Evolutionary conservation across 2,329 filamentous ascomycete genomes (phyloP).

Genomic region (Pseudopithomyces chartarum): DNA sequence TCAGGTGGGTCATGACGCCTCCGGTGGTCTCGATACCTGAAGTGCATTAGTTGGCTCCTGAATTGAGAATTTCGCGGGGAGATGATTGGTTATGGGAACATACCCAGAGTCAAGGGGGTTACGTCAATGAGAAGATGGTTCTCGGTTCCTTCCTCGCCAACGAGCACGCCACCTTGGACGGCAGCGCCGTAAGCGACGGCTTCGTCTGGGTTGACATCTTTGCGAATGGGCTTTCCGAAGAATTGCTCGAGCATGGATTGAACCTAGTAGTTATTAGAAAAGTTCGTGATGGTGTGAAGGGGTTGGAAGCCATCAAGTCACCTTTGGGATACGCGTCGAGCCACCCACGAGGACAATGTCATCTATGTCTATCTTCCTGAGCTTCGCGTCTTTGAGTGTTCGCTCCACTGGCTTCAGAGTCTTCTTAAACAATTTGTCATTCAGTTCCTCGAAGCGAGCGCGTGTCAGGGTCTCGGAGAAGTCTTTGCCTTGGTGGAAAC

Average conservation of each 20-base stretch:
- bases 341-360: slow-evolving; percentile 98
- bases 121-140: slow-evolving; percentile 51
- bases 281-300: no score
- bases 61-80: no score
- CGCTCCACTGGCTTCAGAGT: slow-evolving; percentile 94
- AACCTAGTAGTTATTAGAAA: no score
- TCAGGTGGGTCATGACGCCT: slow-evolving; percentile 96
- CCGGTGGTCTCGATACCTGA: slow-evolving; percentile 96
- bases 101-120: slow-evolving; percentile 88
- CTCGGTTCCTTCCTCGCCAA: slow-evolving; percentile 66
- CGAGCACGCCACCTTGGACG: slow-evolving; percentile 94
- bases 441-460: slow-evolving; percentile 89
- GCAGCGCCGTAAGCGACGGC: slow-evolving; percentile 97
- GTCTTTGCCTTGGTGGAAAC: slow-evolving; percentile 66
- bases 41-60: slow-evolving; percentile 89
- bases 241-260: no score
- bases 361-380: slow-evolving; percentile 91
- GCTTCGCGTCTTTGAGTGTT: slow-evolving; percentile 92
- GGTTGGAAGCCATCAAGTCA: slow-evolving; percentile 66
- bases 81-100: no score
- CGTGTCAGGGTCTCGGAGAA: slow-evolving; percentile 95
- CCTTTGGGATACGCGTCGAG: slow-evolving; percentile 99
- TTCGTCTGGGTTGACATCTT: slow-evolving; percentile 88
- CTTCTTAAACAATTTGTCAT: slow-evolving; percentile 83
- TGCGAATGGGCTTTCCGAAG: no score